Base-by-base conservation (phyloP, 106 monocot species). In the Platanthera zijinensis region DNA sequence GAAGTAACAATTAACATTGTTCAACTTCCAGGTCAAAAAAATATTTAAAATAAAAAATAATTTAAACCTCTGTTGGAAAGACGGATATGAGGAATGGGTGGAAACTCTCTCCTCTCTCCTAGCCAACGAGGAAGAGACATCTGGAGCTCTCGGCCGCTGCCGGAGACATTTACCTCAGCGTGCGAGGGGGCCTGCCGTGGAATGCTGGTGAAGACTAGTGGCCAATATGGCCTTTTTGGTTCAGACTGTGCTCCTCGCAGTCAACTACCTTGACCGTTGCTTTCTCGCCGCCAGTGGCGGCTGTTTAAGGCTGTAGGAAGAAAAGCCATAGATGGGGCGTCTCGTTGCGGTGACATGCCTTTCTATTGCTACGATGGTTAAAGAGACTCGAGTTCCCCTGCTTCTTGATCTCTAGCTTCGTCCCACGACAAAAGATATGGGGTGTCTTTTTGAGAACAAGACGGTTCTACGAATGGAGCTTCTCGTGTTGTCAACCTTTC, bases 381-480 rank as follows among this genome's bases (percentile, higher is more conserved):
- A 25, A 25, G 25, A 25, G 25, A 25, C 25, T 25, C 25, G 25
- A 25, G 25, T 25, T 25, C 25, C 95, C 19, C 76, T 91, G 56
- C 74, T 91, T 15, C 83, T 89, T 57, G 95, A 95, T 79, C 91
- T 95, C 7, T 91, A 95, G 76, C 3, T 51, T 25, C 52, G 48
- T 54, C 8, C 56, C 47, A 15, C 45, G 5, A 13, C 46, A 77
- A 79, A 79, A 48, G 74, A 75, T 1, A 50, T 46, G 8, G 82
- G 79, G 74, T 89, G 79, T 54, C 56, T 91, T 66, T 95, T 95
- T 52, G 95, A 95, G 51, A 75, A 86, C 0, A 95, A 86, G 84
- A 92, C 95, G 0, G 68, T 95, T 11, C 75, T 83, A 67, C 81
- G 95, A 45, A 95, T 95, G 95, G 25, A 25, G 25, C 25, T 25